phyloP scores from a whole-genome alignment of 805 yeast genomes.

The Candida patagonica region DNA sequence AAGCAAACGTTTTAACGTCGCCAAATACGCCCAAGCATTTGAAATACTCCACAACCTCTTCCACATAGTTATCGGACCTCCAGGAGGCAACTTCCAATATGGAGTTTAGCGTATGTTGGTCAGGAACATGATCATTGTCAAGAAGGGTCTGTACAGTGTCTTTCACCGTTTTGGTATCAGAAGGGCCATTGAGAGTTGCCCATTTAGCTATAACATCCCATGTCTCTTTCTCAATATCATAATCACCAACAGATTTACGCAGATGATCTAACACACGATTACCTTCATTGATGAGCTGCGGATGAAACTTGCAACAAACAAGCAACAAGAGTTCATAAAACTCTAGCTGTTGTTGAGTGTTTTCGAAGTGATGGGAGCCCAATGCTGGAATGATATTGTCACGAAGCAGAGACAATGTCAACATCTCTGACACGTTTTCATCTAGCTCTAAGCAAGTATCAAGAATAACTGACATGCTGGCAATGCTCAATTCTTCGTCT shows the following conservation, averaged over 20 bases:
- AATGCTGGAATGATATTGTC: slow-evolving; percentile 4
- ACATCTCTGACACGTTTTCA: neutral
- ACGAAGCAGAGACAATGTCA: neutral
- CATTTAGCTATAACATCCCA: slow-evolving; percentile 31
- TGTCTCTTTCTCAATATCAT: slow-evolving; percentile 21
- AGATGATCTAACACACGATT: slow-evolving; percentile 5
- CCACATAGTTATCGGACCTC: slow-evolving; percentile 18
- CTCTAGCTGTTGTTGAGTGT: slow-evolving; percentile 14
- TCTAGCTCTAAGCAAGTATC: slow-evolving; percentile 2
- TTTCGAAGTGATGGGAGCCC: slow-evolving; percentile 3
- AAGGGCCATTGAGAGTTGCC: slow-evolving; percentile 9
- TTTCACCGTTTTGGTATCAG: slow-evolving; percentile 11
- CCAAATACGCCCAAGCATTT: slow-evolving; percentile 26
- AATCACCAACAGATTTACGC: slow-evolving; percentile 4
- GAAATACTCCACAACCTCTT: slow-evolving; percentile 24
- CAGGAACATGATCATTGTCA: slow-evolving; percentile 15
- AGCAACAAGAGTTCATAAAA: slow-evolving; percentile 22
- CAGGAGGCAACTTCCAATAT: slow-evolving; percentile 21
- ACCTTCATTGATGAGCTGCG: slow-evolving; percentile 8
- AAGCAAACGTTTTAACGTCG: slow-evolving; percentile 31
- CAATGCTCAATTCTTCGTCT: neutral
- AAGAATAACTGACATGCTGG: neutral
- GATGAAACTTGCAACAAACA: slow-evolving; percentile 21
- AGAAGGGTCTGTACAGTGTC: slow-evolving; percentile 13
- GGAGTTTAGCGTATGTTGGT: slow-evolving; percentile 20